Base-by-base conservation (phyloP, 176 grass and related monocot genomes). In the Dactylis glomerata region DNA sequence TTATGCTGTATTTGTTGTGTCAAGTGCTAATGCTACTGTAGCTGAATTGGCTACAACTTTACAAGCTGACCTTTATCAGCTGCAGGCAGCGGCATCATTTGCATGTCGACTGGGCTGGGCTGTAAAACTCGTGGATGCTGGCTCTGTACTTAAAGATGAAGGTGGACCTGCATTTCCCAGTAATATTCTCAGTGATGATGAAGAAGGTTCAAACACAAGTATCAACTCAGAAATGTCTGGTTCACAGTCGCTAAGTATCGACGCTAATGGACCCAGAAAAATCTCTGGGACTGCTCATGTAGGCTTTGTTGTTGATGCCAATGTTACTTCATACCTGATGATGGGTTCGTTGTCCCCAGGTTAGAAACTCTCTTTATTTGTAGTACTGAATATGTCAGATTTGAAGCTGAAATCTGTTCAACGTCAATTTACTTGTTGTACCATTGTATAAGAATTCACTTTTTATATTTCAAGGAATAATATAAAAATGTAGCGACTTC, bases 301-400 rank as follows among this genome's bases (percentile, higher is more conserved):
- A 68, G 96, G 85, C 64, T 95, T 98, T 64, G 89, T 98, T 88
- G 96, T 98, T 82, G 96, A 98, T 92, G 96, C 96, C 9, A 98
- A 98, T 89, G 92, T 98, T 71, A 98, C 96, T 76, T 98, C 96
- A 26, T 98, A 98, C 86, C 82, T 98, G 57, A 98, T 98, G 96
- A 98, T 98, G 96, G 96, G 96, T 34, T 98, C 96, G 44, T 54
- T 98, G 54, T 98, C 96, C 16, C 96, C 96, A 95, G 96, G 96
- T 98, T 84, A 88, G 66, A 79, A 59, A 31, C 70, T 54, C 15
- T 75, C 49, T 77, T 76, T 80, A 66, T 89, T 84, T 76, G 23
- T 38, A 54, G 28, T 49, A 47, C 47, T 47, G 22, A 68, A 20
- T 66, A 66, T 51, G 41, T 46, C 24, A 76, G 70, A 44, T 82